Evolutionary conservation across 257 asterid genomes (phyloP).

Genomic region (Cruciata laevipes): DNA sequence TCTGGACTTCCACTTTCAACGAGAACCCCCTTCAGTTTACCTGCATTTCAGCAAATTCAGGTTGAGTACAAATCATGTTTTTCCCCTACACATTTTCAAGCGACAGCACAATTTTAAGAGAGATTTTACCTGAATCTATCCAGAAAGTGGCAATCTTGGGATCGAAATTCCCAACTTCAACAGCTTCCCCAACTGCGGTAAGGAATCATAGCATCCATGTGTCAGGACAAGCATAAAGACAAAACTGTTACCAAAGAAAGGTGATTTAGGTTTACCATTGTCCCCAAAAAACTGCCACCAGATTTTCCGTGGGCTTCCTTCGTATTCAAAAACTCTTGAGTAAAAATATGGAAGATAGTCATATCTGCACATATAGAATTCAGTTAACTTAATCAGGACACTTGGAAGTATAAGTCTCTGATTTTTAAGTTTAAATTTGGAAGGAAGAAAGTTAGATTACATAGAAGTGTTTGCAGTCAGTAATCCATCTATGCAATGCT

Average conservation of each 20-base stretch:
- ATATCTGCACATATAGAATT: constrained; percentile 41
- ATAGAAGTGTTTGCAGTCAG: constrained; percentile 69
- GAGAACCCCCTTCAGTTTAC: constrained; percentile 80
- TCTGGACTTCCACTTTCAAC: constrained; percentile 94
- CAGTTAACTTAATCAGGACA: constrained; percentile 2
- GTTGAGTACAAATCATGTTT: background rate
- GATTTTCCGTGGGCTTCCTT: constrained; percentile 91
- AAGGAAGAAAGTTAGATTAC: constrained; percentile 34
- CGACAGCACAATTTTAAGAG: background rate
- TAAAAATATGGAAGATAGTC: constrained; percentile 92
- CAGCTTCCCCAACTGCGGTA: constrained; percentile 74
- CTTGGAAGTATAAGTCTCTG: constrained; percentile 6
- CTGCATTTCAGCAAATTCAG: constrained; percentile 36
- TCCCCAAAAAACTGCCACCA: constrained; percentile 99
- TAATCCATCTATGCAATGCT: constrained; percentile 72
- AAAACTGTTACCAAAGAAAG: background rate
- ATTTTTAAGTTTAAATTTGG: constrained; percentile 11
- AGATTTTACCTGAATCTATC: constrained; percentile 69
- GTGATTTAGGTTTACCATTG: constrained; percentile 44
- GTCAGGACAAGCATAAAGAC: background rate
- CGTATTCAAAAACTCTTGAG: constrained; percentile 91
- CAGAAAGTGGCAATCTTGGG: constrained; percentile 94
- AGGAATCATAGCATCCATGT: constrained; percentile 17
- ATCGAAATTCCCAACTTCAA: constrained; percentile 50
- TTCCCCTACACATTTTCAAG: background rate